These are phyloP conservation scores for Balansia obtecta DNA, from an alignment of 2,329 filamentous ascomycete species.

Conservation along the genomic window DNA sequence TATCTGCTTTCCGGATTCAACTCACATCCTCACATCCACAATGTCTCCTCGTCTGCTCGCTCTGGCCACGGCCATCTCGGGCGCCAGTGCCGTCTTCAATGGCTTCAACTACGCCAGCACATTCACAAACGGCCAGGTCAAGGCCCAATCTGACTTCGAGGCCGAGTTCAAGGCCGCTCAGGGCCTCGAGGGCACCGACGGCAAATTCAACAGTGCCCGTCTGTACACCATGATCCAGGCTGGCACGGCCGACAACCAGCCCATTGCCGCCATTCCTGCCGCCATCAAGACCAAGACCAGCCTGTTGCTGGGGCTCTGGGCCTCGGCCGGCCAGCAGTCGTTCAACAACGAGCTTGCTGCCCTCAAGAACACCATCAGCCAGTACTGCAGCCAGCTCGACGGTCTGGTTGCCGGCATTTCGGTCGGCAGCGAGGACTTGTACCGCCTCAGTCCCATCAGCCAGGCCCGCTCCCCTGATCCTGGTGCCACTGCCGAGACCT, in stretches of 20 bases:
- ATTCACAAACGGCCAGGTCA: constrained; percentile 46
- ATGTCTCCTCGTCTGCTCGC: constrained; percentile 18
- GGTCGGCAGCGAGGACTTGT: constrained; percentile 77
- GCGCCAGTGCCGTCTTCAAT: constrained; percentile 30
- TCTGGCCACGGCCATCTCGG: constrained; percentile 22
- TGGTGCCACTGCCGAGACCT: constrained; percentile 47
- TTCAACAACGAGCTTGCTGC: constrained; percentile 66
- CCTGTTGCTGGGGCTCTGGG: constrained; percentile 76
- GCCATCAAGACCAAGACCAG: constrained; percentile 69
- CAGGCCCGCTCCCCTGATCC: constrained; percentile 47
- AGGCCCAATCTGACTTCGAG: constrained; percentile 54
- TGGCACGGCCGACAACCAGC: constrained; percentile 50
- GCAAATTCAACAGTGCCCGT: constrained; percentile 53
- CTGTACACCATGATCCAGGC: constrained; percentile 68
- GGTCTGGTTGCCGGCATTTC: constrained; percentile 68
- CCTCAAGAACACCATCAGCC: constrained; percentile 52
- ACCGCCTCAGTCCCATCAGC: constrained; percentile 63
- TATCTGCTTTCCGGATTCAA: too few relatives aligned
- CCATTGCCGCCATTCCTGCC: constrained; percentile 65
- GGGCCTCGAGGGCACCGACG: constrained; percentile 48
- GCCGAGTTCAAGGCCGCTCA: constrained; percentile 55
- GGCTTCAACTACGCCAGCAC: constrained; percentile 66
- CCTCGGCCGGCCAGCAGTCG: constrained; percentile 48
- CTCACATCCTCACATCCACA: neutral
- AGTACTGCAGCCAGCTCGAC: constrained; percentile 55